These are phyloP conservation scores for Pestalotiopsis sp. DNA, from an alignment of 2,329 filamentous ascomycete genomes.

Conservation along the genomic window DNA sequence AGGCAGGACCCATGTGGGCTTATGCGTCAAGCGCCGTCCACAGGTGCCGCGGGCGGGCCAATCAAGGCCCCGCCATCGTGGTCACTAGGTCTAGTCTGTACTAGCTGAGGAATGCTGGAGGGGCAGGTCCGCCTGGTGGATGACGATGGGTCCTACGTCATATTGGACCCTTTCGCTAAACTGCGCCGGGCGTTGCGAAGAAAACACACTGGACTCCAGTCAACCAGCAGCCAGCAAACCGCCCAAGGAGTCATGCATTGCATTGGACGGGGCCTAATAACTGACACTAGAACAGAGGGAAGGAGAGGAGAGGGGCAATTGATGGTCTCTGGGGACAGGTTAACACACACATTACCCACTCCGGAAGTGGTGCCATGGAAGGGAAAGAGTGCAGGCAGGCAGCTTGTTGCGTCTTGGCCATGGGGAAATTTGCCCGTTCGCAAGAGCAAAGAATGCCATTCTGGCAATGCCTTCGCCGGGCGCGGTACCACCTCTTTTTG, in stretches of 20 bases:
- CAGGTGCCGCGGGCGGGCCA: not conserved
- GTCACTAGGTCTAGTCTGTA: not conserved
- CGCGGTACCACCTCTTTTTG: not conserved
- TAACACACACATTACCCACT: not conserved
- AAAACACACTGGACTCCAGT: not conserved
- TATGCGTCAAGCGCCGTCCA: constrained; percentile 4
- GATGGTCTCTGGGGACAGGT: not conserved
- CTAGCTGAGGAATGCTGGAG: not conserved
- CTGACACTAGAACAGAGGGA: not conserved
- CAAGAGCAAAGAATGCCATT: not conserved
- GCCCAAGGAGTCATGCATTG: constrained; percentile 8
- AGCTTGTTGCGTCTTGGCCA: not conserved
- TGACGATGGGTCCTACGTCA: constrained; percentile 11
- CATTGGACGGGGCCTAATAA: not conserved
- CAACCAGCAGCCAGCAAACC: not conserved
- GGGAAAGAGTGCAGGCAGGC: not conserved
- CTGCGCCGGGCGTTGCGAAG: not conserved
- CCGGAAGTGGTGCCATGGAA: not conserved
- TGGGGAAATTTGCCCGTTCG: not conserved
- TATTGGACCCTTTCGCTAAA: constrained; percentile 8
- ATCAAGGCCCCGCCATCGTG: not conserved
- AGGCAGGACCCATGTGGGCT: constrained; percentile 4
- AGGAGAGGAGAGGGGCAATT: not conserved
- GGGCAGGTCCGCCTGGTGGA: constrained; percentile 1
- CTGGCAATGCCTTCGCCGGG: not conserved